Evolutionary conservation across 257 asterid species (phyloP).

Genomic region (Nicotiana knightiana): DNA sequence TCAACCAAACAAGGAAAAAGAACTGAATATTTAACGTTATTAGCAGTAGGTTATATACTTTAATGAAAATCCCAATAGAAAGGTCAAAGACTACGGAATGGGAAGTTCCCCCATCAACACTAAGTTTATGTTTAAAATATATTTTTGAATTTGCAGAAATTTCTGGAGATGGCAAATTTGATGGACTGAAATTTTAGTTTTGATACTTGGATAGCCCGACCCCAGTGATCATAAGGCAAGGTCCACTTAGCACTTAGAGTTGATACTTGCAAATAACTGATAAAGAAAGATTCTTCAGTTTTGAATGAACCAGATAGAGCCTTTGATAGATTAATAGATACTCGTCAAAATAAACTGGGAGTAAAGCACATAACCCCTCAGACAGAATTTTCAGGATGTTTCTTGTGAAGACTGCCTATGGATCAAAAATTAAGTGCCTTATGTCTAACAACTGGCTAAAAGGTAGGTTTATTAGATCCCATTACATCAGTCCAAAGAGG

Average conservation of each 20-base stretch:
- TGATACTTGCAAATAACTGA: neutral
- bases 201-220: neutral
- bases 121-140: neutral
- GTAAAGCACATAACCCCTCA: neutral
- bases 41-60: neutral
- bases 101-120: neutral
- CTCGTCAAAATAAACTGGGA: constrained; percentile 1
- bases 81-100: neutral
- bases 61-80: neutral
- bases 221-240: neutral
- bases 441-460: neutral
- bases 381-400: neutral
- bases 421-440: neutral
- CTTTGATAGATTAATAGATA: neutral
- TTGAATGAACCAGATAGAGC: neutral
- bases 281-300: neutral
- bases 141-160: neutral
- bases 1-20: neutral
- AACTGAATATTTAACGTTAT: neutral
- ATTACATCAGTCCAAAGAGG: neutral
- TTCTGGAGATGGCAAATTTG: neutral
- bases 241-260: neutral
- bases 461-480: neutral
- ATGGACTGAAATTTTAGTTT: neutral
- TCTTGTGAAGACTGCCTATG: neutral